A percentile compares a stretch with the other conserved stretches of the same genome.
phyloP scores from a whole-genome alignment of 768 basidiomycete species.

The Pleurotus giganteus region DNA sequence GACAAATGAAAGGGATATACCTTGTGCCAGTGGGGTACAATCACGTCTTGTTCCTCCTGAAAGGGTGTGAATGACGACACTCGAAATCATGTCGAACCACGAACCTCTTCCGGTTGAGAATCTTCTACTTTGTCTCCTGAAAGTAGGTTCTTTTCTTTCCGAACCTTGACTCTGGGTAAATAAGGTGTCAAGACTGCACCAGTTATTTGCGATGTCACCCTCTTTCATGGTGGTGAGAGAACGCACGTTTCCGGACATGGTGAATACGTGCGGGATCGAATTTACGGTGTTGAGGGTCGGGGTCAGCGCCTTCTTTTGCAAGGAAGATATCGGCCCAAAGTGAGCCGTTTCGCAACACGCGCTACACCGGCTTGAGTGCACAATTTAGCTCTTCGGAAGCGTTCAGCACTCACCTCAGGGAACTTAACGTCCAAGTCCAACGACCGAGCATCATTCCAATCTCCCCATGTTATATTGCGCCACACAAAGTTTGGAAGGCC shows the following conservation, averaged over 20 bases:
- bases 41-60: slow-evolving; percentile 40
- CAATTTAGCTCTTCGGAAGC: neutral
- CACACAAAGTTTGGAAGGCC: slow-evolving; percentile 69
- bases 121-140: slow-evolving; percentile 35
- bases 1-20: slow-evolving; percentile 34
- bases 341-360: slow-evolving; percentile 74
- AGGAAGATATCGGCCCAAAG: slow-evolving; percentile 85
- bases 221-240: neutral
- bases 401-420: slow-evolving; percentile 51
- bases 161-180: slow-evolving; percentile 62
- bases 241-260: slow-evolving; percentile 73
- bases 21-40: slow-evolving; percentile 83
- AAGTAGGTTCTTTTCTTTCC: slow-evolving; percentile 85
- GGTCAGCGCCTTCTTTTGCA: slow-evolving; percentile 60
- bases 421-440: slow-evolving; percentile 63
- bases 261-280: slow-evolving; percentile 62
- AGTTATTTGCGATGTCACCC: neutral
- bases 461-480: slow-evolving; percentile 76
- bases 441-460: slow-evolving; percentile 62
- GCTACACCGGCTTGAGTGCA: slow-evolving; percentile 33
- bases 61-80: neutral
- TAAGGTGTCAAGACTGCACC: slow-evolving; percentile 82
- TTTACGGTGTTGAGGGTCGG: slow-evolving; percentile 52
- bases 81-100: slow-evolving; percentile 10
- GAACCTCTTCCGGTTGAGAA: slow-evolving; percentile 52